These are phyloP conservation scores for Fraxinus platypoda DNA, from an alignment of 305 asterid genomes.

Conservation along the genomic window DNA sequence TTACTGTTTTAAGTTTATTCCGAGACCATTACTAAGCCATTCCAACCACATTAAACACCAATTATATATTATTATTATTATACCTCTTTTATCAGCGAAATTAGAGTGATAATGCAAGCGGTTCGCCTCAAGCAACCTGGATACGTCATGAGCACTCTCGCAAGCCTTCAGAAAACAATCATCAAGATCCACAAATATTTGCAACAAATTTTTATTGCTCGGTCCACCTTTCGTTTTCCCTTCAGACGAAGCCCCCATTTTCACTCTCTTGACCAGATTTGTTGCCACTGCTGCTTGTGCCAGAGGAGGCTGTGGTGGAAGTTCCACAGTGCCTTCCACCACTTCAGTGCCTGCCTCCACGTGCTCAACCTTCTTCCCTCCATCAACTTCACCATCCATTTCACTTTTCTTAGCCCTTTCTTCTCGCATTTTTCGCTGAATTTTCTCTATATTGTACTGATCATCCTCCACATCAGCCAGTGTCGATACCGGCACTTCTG, in stretches of 20 bases:
- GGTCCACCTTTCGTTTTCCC: slow-evolving; percentile 50
- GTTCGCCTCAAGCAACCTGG: slow-evolving; percentile 93
- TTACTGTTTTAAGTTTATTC: neutral
- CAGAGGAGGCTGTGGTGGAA: slow-evolving; percentile 65
- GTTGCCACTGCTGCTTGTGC: slow-evolving; percentile 38
- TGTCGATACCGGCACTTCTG: slow-evolving; percentile 68
- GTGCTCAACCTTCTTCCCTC: slow-evolving; percentile 37
- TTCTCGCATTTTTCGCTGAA: slow-evolving; percentile 53
- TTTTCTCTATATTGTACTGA: slow-evolving; percentile 56
- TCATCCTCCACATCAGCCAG: slow-evolving; percentile 59
- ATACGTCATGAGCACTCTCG: slow-evolving; percentile 90
- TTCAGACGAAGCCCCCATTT: slow-evolving; percentile 48
- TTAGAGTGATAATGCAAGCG: slow-evolving; percentile 97
- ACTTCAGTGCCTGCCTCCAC: slow-evolving; percentile 39
- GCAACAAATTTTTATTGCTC: slow-evolving; percentile 43
- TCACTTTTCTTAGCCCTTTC: slow-evolving; percentile 57
- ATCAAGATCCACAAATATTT: slow-evolving; percentile 75
- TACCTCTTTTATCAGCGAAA: slow-evolving; percentile 92
- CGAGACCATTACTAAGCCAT: neutral
- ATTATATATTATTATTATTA: neutral
- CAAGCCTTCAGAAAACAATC: slow-evolving; percentile 91
- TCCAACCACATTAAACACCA: slow-evolving; percentile 20
- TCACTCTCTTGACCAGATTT: slow-evolving; percentile 60
- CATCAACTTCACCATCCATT: slow-evolving; percentile 34
- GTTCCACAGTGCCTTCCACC: slow-evolving; percentile 49